Conservation (phyloP, 441 rosid genomes). For the Populus trichocarpa region DNA sequence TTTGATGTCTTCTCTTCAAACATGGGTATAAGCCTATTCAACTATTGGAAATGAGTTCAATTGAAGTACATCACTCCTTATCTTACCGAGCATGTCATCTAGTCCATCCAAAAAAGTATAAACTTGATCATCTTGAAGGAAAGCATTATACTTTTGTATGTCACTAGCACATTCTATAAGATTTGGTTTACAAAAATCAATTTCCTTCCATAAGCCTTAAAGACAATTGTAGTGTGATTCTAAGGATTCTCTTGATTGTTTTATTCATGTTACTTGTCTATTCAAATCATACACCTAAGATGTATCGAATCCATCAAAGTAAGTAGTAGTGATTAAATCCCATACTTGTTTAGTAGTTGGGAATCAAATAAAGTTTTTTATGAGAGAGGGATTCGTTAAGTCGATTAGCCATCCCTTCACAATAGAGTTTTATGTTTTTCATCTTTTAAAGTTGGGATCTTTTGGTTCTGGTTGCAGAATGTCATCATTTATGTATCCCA, state of each 20-base stretch:
- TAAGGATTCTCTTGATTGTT: not conserved
- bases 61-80: not conserved
- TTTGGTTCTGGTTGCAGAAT: not conserved
- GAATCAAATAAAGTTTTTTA: not conserved
- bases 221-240: not conserved
- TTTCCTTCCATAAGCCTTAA: constrained; percentile 4
- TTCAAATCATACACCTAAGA: constrained; percentile 1
- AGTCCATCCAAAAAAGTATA: not conserved
- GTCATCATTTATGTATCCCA: constrained; percentile 1
- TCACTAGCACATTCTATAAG: not conserved
- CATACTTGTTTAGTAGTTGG: not conserved
- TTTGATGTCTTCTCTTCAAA: too few species aligned
- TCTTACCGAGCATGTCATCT: not conserved
- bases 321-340: not conserved
- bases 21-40: not conserved
- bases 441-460: not conserved
- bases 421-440: not conserved
- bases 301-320: not conserved
- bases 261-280: not conserved
- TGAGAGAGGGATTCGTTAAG: not conserved
- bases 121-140: not conserved
- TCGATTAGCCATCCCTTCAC: constrained; percentile 2
- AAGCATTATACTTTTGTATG: not conserved
- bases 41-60: not conserved
- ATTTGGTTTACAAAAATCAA: not conserved